Evolutionary conservation across 208 protist genomes (phyloP), one percentile per base, ranked within the genome.

Genomic region (Leishmania braziliensis): DNA sequence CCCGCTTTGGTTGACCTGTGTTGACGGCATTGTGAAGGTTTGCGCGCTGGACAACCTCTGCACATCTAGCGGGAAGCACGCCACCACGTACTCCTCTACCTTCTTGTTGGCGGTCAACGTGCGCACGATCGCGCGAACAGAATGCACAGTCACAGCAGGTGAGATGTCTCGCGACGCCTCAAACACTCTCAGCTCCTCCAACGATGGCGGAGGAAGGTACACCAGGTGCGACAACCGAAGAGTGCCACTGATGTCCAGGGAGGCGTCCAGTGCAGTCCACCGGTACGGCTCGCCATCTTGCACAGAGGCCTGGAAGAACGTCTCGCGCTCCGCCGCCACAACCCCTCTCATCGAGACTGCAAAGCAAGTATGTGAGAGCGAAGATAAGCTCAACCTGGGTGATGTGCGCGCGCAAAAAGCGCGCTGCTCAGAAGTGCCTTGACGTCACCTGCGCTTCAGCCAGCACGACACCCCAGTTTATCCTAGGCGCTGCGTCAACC

Each of bases 201-300:
- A 36, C 0, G 86, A 87, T 43, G 75, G 82, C 23, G 94, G 94
- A 2, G 94, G 94, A 9, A 89, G 89, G 86, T 96, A 97, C 62
- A 84, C 86, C 73, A 97, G 83, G 75, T 97, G 94, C 0, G 90
- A 91, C 39, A 97, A 78, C 43, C 88, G 87, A 33, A 97, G 89
- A 3, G 88, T 89, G 51, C 88, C 77, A 65, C 88, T 78, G 46
- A 93, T 73, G 79, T 97, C 86, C 58, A 95, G 90, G 39, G 86
- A 60, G 36, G 86, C 84, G 74, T 85, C 82, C 16, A 81, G 79
- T 16, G 83, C 76, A 20, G 89, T 83, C 78, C 95, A 97, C 65
- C 84, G 70, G 83, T 90, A 93, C 39, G 94, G 92, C 77, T 84
- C 87, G 14, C 77, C 85, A 16, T 96, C 90, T n/a, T 56, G 84